Percentiles rank a stretch among this genome's conserved stretches.
phyloP scores from a whole-genome alignment of 495 filamentous ascomycete genomes.

The Aspergillus haitiensis region DNA sequence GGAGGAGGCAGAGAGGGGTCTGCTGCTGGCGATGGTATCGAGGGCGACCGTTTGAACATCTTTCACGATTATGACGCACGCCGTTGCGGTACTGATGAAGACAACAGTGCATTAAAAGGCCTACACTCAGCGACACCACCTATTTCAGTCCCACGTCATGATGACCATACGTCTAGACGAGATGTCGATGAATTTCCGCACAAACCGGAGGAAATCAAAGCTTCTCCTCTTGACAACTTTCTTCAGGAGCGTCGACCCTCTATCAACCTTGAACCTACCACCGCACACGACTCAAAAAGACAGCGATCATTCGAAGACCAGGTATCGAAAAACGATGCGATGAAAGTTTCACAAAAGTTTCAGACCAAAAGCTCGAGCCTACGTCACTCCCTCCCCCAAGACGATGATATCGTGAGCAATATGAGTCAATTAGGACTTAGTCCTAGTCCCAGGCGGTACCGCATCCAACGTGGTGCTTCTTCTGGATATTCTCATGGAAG shows the following conservation, averaged over 20 bases:
- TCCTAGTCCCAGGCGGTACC: constrained; percentile 26
- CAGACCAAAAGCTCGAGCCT: constrained; percentile 44
- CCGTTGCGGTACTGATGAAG: constrained; percentile 49
- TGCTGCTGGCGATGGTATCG: constrained; percentile 43
- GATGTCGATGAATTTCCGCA: constrained; percentile 39
- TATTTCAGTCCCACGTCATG: constrained; percentile 47
- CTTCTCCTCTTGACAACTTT: constrained; percentile 47
- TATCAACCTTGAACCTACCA: constrained; percentile 45
- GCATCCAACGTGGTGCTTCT: constrained; percentile 31
- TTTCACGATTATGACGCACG: constrained; percentile 43
- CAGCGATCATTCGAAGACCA: constrained; percentile 42
- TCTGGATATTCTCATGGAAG: constrained; percentile 32
- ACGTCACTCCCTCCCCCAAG: constrained; percentile 41
- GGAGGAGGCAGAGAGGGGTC: constrained; percentile 29
- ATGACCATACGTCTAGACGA: constrained; percentile 27
- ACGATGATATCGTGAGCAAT: constrained; percentile 28
- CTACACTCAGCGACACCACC: constrained; percentile 49
- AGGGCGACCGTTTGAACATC: constrained; percentile 46
- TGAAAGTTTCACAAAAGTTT: constrained; percentile 31
- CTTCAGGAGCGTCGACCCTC: constrained; percentile 43
- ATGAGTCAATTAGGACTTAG: constrained; percentile 25
- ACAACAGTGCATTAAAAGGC: constrained; percentile 46
- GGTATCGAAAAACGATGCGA: constrained; percentile 36
- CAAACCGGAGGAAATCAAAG: constrained; percentile 43
- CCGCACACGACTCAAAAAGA: constrained; percentile 40